phyloP scores from a whole-genome alignment of 495 filamentous ascomycete genomes.

The Extremus antarcticus region DNA sequence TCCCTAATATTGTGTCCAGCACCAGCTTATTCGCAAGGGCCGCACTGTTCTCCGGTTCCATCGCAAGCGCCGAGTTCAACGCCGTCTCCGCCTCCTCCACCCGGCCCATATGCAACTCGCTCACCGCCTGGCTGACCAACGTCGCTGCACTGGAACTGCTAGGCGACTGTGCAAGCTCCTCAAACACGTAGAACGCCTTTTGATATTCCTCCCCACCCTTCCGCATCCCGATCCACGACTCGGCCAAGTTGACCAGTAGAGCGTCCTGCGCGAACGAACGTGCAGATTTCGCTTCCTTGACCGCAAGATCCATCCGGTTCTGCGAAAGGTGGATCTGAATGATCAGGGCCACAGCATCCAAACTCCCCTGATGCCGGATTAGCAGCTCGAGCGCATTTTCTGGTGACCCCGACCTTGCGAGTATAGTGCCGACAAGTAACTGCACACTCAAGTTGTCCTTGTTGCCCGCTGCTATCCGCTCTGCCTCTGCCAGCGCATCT shows the following conservation, averaged over 20 bases:
- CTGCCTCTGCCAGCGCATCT: conserved; percentile 48
- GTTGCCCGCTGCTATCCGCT: conserved; percentile 52
- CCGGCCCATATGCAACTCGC: conserved; percentile 83
- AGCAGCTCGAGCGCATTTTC: conserved; percentile 77
- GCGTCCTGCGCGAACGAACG: conserved; percentile 94
- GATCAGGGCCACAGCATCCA: conserved; percentile 49
- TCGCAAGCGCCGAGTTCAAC: conserved; percentile 64
- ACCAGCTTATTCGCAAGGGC: conserved; percentile 75
- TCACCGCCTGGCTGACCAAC: conserved; percentile 78
- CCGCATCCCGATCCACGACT: conserved; percentile 87
- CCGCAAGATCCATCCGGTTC: conserved; percentile 78
- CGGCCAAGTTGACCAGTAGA: conserved; percentile 83
- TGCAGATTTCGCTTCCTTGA: conserved; percentile 81
- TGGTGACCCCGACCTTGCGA: conserved; percentile 62
- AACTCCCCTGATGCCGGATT: conserved; percentile 66
- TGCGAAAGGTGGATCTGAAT: conserved; percentile 84
- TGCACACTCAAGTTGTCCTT: conserved; percentile 74
- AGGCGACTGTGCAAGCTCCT: conserved; percentile 84
- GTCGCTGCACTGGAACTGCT: conserved; percentile 52
- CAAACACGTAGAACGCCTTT: conserved; percentile 94
- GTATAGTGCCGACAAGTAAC: conserved; percentile 62
- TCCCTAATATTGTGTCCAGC: conserved; percentile 61
- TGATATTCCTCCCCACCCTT: conserved; percentile 96
- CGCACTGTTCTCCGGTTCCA: conserved; percentile 58
- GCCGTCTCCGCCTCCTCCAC: conserved; percentile 82